These are phyloP conservation scores for Magnolia kwangsiensis DNA, from an alignment of 164 flowering plant genomes.

Conservation along the genomic window DNA sequence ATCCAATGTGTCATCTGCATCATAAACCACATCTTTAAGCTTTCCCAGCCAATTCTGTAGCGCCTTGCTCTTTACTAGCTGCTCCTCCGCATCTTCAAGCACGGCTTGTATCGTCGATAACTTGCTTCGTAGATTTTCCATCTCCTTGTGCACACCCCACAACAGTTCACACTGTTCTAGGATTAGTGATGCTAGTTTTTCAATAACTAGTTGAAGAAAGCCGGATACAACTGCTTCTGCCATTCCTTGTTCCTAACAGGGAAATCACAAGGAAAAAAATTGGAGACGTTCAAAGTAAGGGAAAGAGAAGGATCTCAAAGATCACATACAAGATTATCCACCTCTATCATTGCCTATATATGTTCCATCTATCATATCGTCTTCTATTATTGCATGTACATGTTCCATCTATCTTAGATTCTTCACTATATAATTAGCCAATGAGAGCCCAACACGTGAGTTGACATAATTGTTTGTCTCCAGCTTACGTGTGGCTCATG, in stretches of 20 bases:
- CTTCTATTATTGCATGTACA: too few relatives aligned
- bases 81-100: constrained; percentile 6
- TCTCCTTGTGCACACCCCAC: background rate
- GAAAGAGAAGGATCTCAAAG: too few relatives aligned
- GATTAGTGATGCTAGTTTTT: background rate
- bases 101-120: background rate
- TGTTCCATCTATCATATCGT: too few relatives aligned
- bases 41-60: background rate
- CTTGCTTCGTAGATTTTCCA: background rate
- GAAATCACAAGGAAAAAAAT: too few relatives aligned
- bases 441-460: too few relatives aligned
- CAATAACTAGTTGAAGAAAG: background rate
- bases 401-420: too few relatives aligned
- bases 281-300: too few relatives aligned
- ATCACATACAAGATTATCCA: too few relatives aligned
- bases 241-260: background rate
- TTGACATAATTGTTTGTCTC: too few relatives aligned
- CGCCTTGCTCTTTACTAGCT: background rate
- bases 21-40: constrained; percentile 7
- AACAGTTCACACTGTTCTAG: background rate
- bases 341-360: too few relatives aligned
- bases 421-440: too few relatives aligned
- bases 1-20: constrained; percentile 9
- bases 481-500: too few relatives aligned
- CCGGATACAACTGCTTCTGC: background rate